Percentiles rank a stretch among this genome's conserved stretches.
These are phyloP conservation scores for Saturnispora bothae DNA, from an alignment of 805 yeast species.

Conservation along the genomic window DNA sequence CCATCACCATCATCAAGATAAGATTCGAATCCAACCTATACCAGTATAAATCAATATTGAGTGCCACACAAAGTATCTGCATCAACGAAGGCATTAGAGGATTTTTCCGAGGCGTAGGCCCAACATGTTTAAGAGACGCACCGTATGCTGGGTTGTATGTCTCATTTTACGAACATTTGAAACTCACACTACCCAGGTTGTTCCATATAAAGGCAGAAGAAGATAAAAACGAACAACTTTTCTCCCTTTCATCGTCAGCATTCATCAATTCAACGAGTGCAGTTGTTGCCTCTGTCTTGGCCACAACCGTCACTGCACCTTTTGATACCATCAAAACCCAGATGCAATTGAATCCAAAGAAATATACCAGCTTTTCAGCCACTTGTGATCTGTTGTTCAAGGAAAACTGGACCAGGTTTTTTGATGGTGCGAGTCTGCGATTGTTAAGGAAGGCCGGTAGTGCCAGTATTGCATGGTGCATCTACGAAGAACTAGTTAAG, in stretches of 20 bases:
- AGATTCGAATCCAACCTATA: conserved; percentile 78
- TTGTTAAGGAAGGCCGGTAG: conserved; percentile 78
- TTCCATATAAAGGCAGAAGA: conserved; percentile 15
- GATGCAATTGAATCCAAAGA: conserved; percentile 60
- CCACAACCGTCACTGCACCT: conserved; percentile 87
- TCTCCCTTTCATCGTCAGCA: conserved; percentile 28
- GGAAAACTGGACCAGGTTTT: conserved; percentile 47
- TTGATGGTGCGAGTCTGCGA: conserved; percentile 77
- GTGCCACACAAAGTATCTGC: conserved; percentile 51
- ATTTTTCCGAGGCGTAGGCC: conserved; percentile 79
- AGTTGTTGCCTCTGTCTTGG: conserved; percentile 58
- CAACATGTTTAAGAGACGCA: conserved; percentile 83
- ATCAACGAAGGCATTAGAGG: conserved; percentile 45
- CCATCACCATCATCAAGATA: conserved; percentile 82
- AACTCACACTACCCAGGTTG: conserved; percentile 40
- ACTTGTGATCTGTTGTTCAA: conserved; percentile 31
- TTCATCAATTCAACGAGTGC: conserved; percentile 70
- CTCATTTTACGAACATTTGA: conserved; percentile 69
- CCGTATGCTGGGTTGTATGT: conserved; percentile 95
- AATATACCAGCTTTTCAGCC: conserved; percentile 32
- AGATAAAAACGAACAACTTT: conserved; percentile 1
- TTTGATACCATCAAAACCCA: conserved; percentile 91
- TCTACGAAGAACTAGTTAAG: conserved; percentile 79
- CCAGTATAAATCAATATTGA: conserved; percentile 50
- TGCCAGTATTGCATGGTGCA: conserved; percentile 96